A percentile compares a stretch with the other conserved stretches of the same genome.
Evolutionary conservation across 495 filamentous ascomycete genomes (phyloP).

Genomic region (Evansstolkia leycettana): DNA sequence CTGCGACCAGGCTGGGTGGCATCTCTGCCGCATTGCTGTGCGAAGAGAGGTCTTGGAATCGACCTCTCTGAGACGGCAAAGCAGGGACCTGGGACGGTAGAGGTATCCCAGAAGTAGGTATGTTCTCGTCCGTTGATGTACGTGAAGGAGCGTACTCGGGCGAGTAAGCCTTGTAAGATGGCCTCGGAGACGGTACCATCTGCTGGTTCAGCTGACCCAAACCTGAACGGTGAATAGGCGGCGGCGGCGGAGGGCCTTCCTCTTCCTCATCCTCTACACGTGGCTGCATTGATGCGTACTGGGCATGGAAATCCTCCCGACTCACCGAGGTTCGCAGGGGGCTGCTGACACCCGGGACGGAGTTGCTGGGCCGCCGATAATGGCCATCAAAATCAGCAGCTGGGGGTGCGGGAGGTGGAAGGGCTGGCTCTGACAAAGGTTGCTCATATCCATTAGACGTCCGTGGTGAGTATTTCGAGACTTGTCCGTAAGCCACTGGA

Average conservation of each 20-base stretch:
- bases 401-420: constrained; percentile 1
- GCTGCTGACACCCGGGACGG: constrained; percentile 8
- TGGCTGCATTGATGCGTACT: constrained; percentile 49
- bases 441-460: constrained; percentile 5
- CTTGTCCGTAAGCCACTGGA: neutral
- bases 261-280: constrained; percentile 59
- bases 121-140: constrained; percentile 32
- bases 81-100: constrained; percentile 7
- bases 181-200: constrained; percentile 14
- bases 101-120: constrained; percentile 54
- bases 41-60: constrained; percentile 12
- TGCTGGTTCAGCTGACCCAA: constrained; percentile 16
- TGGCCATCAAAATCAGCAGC: neutral
- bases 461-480: constrained; percentile 5
- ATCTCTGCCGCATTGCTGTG: constrained; percentile 34
- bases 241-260: constrained; percentile 35
- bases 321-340: constrained; percentile 7
- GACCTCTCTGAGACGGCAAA: constrained; percentile 5
- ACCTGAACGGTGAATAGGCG: constrained; percentile 32
- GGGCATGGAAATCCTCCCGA: constrained; percentile 20
- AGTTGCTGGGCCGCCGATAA: constrained; percentile 17
- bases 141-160: constrained; percentile 15
- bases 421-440: constrained; percentile 8
- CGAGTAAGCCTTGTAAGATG: constrained; percentile 24
- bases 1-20: constrained; percentile 57